Conservation (phyloP, 768 basidiomycete genomes). For the Auricularia auricula-judae region DNA sequence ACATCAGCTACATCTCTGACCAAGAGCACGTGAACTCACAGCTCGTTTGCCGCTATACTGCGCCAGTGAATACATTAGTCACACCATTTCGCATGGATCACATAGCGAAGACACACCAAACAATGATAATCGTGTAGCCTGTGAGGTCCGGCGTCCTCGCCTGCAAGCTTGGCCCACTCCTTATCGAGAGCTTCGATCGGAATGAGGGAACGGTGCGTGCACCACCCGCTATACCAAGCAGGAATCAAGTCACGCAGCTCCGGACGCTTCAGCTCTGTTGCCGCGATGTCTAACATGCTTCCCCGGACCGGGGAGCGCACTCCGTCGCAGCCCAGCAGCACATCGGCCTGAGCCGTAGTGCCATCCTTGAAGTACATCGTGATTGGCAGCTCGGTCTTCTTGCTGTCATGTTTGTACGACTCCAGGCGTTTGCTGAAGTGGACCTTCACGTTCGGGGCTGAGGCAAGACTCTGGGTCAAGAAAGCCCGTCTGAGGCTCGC, state of each 20-base stretch:
- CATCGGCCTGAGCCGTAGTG: conserved; percentile 13
- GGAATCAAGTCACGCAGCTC: neutral
- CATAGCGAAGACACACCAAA: neutral
- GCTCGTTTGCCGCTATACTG: neutral
- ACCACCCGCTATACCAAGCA: neutral
- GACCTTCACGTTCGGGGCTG: conserved; percentile 9
- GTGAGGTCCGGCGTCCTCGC: neutral
- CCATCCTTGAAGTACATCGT: conserved; percentile 16
- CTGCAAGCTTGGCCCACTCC: neutral
- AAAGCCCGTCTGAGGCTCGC: neutral
- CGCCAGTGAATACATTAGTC: neutral
- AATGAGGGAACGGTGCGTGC: neutral
- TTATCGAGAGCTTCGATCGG: neutral
- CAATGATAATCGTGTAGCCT: neutral
- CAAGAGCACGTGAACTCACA: neutral
- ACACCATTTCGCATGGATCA: neutral
- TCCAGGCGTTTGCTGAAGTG: conserved; percentile 24
- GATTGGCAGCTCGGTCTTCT: conserved; percentile 5
- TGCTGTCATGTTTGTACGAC: conserved; percentile 18
- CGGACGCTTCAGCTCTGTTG: neutral
- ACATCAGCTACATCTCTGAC: neutral
- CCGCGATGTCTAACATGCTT: conserved; percentile 10
- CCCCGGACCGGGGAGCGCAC: conserved; percentile 15
- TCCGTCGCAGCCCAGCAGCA: conserved; percentile 19
- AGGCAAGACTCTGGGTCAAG: neutral